Conservation (phyloP, 2,329 filamentous ascomycete genomes). For the Arthrobotrys iridis region DNA sequence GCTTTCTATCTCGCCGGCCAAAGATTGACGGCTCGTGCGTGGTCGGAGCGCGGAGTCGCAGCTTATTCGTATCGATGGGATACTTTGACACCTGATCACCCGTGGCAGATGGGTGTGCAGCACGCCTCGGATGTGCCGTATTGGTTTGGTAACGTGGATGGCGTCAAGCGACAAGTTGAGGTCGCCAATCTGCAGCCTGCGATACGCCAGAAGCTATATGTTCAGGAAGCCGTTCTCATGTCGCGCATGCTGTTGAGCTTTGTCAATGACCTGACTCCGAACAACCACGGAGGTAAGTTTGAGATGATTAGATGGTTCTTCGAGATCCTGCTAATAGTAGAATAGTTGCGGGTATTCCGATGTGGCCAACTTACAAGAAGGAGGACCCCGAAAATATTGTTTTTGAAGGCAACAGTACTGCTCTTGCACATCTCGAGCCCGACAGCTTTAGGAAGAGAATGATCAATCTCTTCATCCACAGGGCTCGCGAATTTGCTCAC, state of each 20-base stretch:
- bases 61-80: slow-evolving; percentile 74
- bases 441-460: slow-evolving; percentile 31
- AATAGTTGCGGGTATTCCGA: slow-evolving; percentile 36
- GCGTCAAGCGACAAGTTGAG: slow-evolving; percentile 32
- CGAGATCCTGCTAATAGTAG: too few species aligned
- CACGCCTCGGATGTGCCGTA: slow-evolving; percentile 66
- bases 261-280: slow-evolving; percentile 38
- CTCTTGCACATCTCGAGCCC: slow-evolving; percentile 35
- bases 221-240: slow-evolving; percentile 37
- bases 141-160: slow-evolving; percentile 59
- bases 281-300: slow-evolving; percentile 48
- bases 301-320: too few species aligned
- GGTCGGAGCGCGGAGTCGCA: slow-evolving; percentile 64
- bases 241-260: slow-evolving; percentile 41
- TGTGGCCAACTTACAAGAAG: slow-evolving; percentile 36
- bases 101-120: slow-evolving; percentile 63
- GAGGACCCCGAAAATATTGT: slow-evolving; percentile 40
- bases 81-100: slow-evolving; percentile 65
- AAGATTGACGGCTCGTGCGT: slow-evolving; percentile 67
- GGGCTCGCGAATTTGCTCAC: slow-evolving; percentile 24
- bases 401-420: slow-evolving; percentile 38
- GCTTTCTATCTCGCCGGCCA: slow-evolving; percentile 68
- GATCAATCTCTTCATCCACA: slow-evolving; percentile 41
- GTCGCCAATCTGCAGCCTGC: slow-evolving; percentile 15
- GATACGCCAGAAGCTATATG: slow-evolving; percentile 46